A percentile compares a stretch with the other conserved stretches of the same genome.
Conservation (phyloP, 2,329 filamentous ascomycete species). For the Sporothrix euskadiensis region DNA sequence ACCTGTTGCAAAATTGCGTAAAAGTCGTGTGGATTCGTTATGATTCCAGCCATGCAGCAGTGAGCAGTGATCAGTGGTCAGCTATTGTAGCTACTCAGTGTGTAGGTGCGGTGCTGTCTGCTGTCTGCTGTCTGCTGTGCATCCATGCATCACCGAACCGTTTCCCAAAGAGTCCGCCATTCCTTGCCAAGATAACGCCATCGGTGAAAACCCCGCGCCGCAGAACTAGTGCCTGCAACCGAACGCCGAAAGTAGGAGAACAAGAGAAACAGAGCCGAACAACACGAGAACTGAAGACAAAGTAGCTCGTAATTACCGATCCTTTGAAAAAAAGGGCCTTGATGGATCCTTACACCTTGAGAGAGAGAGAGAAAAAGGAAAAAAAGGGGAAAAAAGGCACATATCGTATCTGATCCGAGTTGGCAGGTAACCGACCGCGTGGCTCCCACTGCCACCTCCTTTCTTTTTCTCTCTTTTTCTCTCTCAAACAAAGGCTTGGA, state of each 20-base stretch:
- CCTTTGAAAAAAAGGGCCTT: background rate
- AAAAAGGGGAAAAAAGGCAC: background rate
- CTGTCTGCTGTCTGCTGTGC: too few relatives aligned
- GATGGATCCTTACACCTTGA: too few relatives aligned
- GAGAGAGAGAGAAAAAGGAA: too few relatives aligned
- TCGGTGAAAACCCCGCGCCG: slow-evolving; percentile 10
- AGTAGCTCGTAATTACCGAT: background rate
- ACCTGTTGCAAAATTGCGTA: background rate
- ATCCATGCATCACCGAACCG: background rate
- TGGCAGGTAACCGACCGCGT: background rate
- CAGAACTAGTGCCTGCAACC: background rate
- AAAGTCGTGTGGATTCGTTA: background rate
- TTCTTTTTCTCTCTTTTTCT: background rate
- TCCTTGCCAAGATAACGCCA: slow-evolving; percentile 18
- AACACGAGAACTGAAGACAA: background rate
- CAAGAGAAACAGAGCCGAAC: background rate
- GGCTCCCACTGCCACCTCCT: background rate
- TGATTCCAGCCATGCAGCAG: background rate
- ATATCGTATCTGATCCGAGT: background rate
- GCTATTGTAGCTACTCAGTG: background rate
- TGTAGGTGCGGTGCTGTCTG: background rate
- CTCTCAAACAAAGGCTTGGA: slow-evolving; percentile 44
- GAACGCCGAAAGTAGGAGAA: background rate
- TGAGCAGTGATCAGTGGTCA: background rate
- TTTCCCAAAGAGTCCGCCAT: background rate